Percentiles rank a stretch among this genome's conserved stretches.
Evolutionary conservation across 306 rosid genomes (phyloP).

Genomic region (Cyclanthera cordifolia): DNA sequence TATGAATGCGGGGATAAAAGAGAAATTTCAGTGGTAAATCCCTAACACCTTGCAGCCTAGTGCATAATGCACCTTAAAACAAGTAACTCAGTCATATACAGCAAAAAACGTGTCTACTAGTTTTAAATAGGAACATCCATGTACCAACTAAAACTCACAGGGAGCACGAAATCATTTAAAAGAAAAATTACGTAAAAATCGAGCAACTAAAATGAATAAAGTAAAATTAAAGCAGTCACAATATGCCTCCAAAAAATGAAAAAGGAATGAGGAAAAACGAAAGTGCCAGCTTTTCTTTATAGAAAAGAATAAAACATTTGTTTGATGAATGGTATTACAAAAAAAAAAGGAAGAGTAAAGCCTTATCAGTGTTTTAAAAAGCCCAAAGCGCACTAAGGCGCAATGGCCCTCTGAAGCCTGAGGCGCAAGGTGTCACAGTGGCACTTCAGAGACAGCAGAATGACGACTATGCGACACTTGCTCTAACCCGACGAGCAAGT

Average conservation of each 20-base stretch:
- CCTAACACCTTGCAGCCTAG: too few relatives aligned
- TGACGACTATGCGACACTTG: too few relatives aligned
- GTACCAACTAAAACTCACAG: background rate
- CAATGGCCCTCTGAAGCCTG: too few relatives aligned
- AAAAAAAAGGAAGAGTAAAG: background rate
- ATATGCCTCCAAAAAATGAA: background rate
- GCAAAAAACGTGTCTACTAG: background rate
- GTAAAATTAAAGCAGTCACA: background rate
- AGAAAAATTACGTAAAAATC: background rate
- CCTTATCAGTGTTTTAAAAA: too few relatives aligned
- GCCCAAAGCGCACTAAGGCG: too few relatives aligned
- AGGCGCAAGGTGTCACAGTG: too few relatives aligned
- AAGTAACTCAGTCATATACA: background rate
- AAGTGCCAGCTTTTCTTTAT: background rate
- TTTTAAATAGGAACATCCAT: background rate
- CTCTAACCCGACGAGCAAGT: too few relatives aligned
- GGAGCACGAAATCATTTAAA: background rate
- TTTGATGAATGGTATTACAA: background rate
- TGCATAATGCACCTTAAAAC: background rate
- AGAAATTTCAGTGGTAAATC: background rate
- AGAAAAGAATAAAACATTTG: background rate
- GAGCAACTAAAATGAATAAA: background rate
- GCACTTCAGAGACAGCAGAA: too few relatives aligned
- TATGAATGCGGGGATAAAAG: background rate
- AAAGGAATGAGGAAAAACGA: background rate